Conservation (phyloP, 2,329 filamentous ascomycete species). For the Curvularia spicifera region DNA sequence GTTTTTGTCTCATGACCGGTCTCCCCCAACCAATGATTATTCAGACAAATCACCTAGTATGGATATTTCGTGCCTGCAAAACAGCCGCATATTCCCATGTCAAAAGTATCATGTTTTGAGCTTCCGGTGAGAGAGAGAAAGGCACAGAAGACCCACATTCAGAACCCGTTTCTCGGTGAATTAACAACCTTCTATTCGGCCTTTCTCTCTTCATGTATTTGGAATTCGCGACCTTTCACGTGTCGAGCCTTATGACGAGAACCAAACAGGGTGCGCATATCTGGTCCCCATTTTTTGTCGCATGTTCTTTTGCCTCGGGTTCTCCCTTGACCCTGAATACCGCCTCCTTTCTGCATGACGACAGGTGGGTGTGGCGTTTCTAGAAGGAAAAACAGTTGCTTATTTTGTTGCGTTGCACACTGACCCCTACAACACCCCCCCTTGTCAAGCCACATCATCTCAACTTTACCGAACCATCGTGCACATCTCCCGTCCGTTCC, state of each 20-base stretch:
- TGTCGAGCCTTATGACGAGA: neutral
- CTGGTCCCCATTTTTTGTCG: neutral
- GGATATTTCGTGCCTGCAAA: neutral
- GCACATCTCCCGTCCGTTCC: constrained; percentile 11
- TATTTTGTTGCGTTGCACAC: neutral
- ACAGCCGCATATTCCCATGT: neutral
- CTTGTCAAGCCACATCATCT: constrained; percentile 5
- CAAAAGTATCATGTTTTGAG: neutral
- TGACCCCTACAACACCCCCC: neutral
- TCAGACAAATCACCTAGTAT: too few relatives aligned
- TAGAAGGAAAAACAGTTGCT: neutral
- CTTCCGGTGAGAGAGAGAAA: neutral
- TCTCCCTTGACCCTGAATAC: neutral
- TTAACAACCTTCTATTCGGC: neutral
- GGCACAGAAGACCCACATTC: neutral
- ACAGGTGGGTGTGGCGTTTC: neutral
- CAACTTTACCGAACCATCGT: constrained; percentile 1
- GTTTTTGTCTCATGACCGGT: too few relatives aligned
- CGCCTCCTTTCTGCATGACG: neutral
- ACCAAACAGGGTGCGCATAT: neutral
- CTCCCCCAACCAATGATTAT: too few relatives aligned
- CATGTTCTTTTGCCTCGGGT: neutral
- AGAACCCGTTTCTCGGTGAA: neutral
- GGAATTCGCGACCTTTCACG: neutral
- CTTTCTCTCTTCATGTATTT: neutral